A percentile compares a stretch with the other conserved stretches of the same genome.
Conservation (phyloP, 148 eudicot species). For the Heliosperma pusillum region DNA sequence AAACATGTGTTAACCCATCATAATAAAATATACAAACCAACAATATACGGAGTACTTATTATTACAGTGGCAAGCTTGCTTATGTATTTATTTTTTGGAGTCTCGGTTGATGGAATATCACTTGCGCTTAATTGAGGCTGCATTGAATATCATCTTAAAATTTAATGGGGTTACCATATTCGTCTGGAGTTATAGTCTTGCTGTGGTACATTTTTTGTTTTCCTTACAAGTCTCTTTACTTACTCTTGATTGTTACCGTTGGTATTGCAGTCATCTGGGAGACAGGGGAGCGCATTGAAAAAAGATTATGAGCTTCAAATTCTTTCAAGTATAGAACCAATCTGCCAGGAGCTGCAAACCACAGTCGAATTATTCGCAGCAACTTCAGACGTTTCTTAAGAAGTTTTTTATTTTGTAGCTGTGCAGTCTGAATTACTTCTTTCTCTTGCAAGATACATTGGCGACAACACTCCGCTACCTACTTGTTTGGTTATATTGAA, state of each 20-base stretch:
- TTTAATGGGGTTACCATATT: neutral
- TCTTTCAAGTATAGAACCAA: slow-evolving; percentile 49
- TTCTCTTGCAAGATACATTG: slow-evolving; percentile 42
- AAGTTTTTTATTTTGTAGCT: slow-evolving; percentile 49
- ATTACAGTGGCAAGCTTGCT: neutral
- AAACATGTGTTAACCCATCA: too few species aligned
- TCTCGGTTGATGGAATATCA: too few species aligned
- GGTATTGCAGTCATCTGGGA: slow-evolving; percentile 43
- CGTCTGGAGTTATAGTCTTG: neutral
- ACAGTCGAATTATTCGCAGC: slow-evolving; percentile 48
- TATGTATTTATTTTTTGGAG: too few species aligned
- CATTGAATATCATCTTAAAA: neutral
- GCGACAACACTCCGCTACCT: slow-evolving; percentile 36
- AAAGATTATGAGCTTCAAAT: slow-evolving; percentile 45
- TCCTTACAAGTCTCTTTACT: neutral
- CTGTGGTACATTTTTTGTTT: neutral
- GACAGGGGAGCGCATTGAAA: slow-evolving; percentile 25
- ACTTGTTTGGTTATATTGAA: slow-evolving; percentile 45
- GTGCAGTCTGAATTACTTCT: slow-evolving; percentile 72
- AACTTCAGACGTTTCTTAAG: slow-evolving; percentile 46
- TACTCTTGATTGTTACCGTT: slow-evolving; percentile 4
- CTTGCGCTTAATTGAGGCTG: too few species aligned
- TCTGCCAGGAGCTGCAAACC: slow-evolving; percentile 45
- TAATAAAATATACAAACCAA: too few species aligned
- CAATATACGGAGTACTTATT: too few species aligned